Base-by-base conservation (phyloP, 805 yeast species). In the Suhomyces tanzawaensis region DNA sequence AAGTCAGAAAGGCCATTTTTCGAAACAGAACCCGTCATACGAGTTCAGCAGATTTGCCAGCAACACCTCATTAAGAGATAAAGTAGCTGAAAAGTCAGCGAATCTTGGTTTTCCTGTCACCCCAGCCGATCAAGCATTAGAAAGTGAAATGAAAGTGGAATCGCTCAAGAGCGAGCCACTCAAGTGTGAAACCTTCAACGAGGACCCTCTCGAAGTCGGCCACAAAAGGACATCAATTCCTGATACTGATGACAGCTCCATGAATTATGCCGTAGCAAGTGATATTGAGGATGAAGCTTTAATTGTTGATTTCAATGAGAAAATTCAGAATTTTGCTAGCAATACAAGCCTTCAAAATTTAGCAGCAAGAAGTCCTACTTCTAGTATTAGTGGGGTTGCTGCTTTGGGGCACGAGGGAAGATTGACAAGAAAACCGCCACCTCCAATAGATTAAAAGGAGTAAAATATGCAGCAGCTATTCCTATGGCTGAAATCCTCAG, bases 361-460 rank as follows among this genome's bases (percentile, higher is more conserved):
- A 13, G 13, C 19, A 9, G 24, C 33, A 18, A 30, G 32, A 16
- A 36, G 32, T 19, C 49, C 53, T 1, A 50, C 39, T 33, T 27
- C 44, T 13, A 48, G 50, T 34, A 28, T 47, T 4, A 32, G 40
- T 29, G 32, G 44, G n/a, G 29, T 28, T 15, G 27, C 31, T 13
- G 37, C 30, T 13, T 17, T 22, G 2, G 25, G 23, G 9, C 28
- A 25, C 12, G 14, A 7, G 13, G 6, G n/a, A 6, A 32, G 19
- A 23, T 34, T 41, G 36, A 16, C 34, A 4, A 18, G 44, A 18
- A 41, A 41, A 23, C 40, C 44, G 3, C 44, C 40, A 14, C 39
- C 43, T 13, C 19, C 19, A 5, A 21, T 7, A 7, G 24, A 11
- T 21, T 21, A 21, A 7, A n/a, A n/a, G n/a, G n/a, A n/a, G n/a